Conservation (phyloP, 495 filamentous ascomycete genomes). For the Venustampulla echinocandica region DNA sequence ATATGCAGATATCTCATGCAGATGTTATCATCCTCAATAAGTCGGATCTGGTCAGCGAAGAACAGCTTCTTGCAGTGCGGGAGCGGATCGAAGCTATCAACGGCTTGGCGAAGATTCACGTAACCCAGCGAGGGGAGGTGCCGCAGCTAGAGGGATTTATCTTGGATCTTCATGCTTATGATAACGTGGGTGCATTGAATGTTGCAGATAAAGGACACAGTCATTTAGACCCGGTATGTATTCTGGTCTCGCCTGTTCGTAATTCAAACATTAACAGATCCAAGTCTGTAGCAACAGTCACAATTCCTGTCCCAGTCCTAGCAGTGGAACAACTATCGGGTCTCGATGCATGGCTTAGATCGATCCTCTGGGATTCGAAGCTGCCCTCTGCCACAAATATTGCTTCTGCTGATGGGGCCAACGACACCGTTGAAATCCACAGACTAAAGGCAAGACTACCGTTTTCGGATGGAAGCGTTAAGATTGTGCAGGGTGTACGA, state of each 20-base stretch:
- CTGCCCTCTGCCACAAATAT: constrained; percentile 36
- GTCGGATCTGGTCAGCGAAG: constrained; percentile 67
- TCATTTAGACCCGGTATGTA: constrained; percentile 70
- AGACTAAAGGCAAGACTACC: constrained; percentile 72
- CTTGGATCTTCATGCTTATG: constrained; percentile 88
- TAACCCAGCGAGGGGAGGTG: constrained; percentile 69
- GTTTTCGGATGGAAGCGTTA: constrained; percentile 50
- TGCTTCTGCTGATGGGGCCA: not conserved
- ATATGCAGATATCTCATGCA: constrained; percentile 95
- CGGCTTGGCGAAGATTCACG: constrained; percentile 73
- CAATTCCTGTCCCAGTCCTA: constrained; percentile 54
- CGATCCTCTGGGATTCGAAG: constrained; percentile 70
- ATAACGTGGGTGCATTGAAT: constrained; percentile 62
- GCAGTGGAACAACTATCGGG: constrained; percentile 39
- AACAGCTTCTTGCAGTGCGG: constrained; percentile 55
- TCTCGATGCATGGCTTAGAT: constrained; percentile 77
- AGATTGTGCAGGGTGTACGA: constrained; percentile 83
- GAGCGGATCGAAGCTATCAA: constrained; percentile 76
- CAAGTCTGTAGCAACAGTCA: constrained; percentile 82
- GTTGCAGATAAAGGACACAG: constrained; percentile 60
- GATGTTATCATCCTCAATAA: constrained; percentile 95
- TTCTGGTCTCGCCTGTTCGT: constrained; percentile 1
- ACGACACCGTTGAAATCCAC: constrained; percentile 59
- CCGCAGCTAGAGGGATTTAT: constrained; percentile 77
- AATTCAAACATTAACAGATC: not conserved